phyloP scores from a whole-genome alignment of 192 early-diverging fungal species.

The Phlyctochytrium arcticum region DNA sequence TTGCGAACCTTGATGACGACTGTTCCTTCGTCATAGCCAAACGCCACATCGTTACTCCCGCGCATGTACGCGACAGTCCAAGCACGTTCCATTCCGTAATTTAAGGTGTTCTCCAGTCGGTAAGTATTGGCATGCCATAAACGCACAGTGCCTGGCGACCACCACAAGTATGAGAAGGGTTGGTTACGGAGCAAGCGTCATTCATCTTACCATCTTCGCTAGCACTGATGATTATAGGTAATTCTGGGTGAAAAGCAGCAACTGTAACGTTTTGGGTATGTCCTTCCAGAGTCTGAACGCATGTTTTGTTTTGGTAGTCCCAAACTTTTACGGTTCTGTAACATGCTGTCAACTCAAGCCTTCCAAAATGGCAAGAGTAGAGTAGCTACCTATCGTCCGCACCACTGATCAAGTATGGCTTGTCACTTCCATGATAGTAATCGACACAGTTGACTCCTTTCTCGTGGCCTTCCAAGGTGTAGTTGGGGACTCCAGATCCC shows the following conservation, averaged over 20 bases:
- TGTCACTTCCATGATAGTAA: constrained; percentile 97
- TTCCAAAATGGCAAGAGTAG: not conserved
- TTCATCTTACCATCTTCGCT: constrained; percentile 75
- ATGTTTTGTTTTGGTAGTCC: constrained; percentile 99
- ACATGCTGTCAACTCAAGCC: not conserved
- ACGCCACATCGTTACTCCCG: constrained; percentile 86
- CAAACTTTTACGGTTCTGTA: constrained; percentile 83
- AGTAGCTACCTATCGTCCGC: constrained; percentile 80
- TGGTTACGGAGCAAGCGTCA: not conserved
- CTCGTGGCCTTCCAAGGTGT: constrained; percentile 93
- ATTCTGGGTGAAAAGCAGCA: constrained; percentile 88
- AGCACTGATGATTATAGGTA: constrained; percentile 94
- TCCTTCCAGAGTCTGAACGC: constrained; percentile 97
- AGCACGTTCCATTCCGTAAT: constrained; percentile 97
- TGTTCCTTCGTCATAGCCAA: constrained; percentile 95
- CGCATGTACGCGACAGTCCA: constrained; percentile 88
- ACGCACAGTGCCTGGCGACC: constrained; percentile 61
- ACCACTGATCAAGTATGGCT: constrained; percentile 92
- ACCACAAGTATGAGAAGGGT: not conserved
- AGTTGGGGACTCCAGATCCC: constrained; percentile 88
- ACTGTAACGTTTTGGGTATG: constrained; percentile 92
- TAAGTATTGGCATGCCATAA: constrained; percentile 98
- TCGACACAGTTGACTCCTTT: constrained; percentile 98
- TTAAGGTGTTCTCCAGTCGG: constrained; percentile 91
- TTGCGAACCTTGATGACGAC: constrained; percentile 81